Percentiles rank a stretch among this genome's conserved stretches.
Conservation (phyloP, 2,329 filamentous ascomycete genomes). For the Leptographium procerum region DNA sequence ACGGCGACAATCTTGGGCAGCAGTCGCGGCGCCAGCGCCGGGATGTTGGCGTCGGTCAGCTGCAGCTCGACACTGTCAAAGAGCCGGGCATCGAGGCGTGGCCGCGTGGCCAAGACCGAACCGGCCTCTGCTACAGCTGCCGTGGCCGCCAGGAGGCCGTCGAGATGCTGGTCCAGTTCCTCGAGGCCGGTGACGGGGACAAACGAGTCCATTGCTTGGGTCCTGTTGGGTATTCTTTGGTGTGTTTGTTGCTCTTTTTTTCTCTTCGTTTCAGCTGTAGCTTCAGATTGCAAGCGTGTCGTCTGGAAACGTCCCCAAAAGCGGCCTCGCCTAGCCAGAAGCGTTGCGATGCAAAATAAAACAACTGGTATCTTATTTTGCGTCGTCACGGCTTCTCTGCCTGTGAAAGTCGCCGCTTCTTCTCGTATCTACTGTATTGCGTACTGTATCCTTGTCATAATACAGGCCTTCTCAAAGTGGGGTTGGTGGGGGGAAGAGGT, state of each 20-base stretch:
- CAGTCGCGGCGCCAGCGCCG: slow-evolving; percentile 37
- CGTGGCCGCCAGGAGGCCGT: slow-evolving; percentile 27
- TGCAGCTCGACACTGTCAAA: slow-evolving; percentile 50
- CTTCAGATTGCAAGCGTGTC: too few species aligned
- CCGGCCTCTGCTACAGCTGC: slow-evolving; percentile 5
- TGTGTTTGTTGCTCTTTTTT: neutral
- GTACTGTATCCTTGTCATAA: neutral
- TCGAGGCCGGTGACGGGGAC: slow-evolving; percentile 39
- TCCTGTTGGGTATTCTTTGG: neutral
- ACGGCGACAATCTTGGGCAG: slow-evolving; percentile 42
- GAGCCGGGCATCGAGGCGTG: slow-evolving; percentile 34
- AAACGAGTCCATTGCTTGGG: slow-evolving; percentile 20
- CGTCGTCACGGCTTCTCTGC: slow-evolving; percentile 1
- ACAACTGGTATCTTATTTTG: neutral
- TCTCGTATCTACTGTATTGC: neutral
- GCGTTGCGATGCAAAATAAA: neutral
- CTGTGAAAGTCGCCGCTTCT: neutral
- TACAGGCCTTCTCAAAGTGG: neutral
- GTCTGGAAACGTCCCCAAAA: neutral
- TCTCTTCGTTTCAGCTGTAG: too few species aligned
- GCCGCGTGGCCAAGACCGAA: slow-evolving; percentile 17
- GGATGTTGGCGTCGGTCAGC: slow-evolving; percentile 45
- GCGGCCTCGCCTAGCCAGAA: neutral
- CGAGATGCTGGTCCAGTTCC: slow-evolving; percentile 43
- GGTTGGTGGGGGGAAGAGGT: too few species aligned